Percentiles rank a stretch among this genome's conserved stretches.
Evolutionary conservation across 805 yeast species (phyloP).

Genomic region (Blastobotrys chiropterorum): DNA sequence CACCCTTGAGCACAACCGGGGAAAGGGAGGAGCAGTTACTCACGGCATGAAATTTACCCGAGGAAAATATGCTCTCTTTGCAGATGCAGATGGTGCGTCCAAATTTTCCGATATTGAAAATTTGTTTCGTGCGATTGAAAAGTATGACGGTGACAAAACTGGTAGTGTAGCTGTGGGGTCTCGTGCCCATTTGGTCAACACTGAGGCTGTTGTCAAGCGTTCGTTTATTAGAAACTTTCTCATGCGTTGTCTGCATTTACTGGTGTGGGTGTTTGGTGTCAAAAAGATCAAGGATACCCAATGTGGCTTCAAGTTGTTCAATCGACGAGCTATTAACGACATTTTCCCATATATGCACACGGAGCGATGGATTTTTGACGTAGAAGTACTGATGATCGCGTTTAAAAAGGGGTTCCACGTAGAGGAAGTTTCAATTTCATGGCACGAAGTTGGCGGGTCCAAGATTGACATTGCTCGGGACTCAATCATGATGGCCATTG

Average conservation of each 20-base stretch:
- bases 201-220: slow-evolving; percentile 95
- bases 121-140: slow-evolving; percentile 39
- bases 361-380: slow-evolving; percentile 98
- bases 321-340: slow-evolving; percentile 51
- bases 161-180: slow-evolving; percentile 76
- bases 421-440: slow-evolving; percentile 76
- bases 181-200: slow-evolving; percentile 92
- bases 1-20: slow-evolving; percentile 69
- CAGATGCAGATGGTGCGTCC: slow-evolving; percentile 98
- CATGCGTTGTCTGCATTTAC: slow-evolving; percentile 86
- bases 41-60: slow-evolving; percentile 77
- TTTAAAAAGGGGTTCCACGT: slow-evolving; percentile 61
- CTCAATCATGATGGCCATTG: slow-evolving; percentile 88
- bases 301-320: slow-evolving; percentile 94
- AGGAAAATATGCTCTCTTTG: slow-evolving; percentile 75
- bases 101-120: slow-evolving; percentile 61
- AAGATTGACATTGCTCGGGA: slow-evolving; percentile 90
- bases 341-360: slow-evolving; percentile 92
- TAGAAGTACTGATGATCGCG: slow-evolving; percentile 80
- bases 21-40: slow-evolving; percentile 95
- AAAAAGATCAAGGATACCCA: slow-evolving; percentile 86
- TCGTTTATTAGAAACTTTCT: slow-evolving; percentile 80
- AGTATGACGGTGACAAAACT: slow-evolving; percentile 29
- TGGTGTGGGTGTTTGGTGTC: slow-evolving; percentile 85
- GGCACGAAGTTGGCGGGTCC: slow-evolving; percentile 97